Percentiles rank a stretch among this genome's conserved stretches.
Evolutionary conservation across 352 stramenopile species (phyloP).

Genomic region (Phytophthora multivora): DNA sequence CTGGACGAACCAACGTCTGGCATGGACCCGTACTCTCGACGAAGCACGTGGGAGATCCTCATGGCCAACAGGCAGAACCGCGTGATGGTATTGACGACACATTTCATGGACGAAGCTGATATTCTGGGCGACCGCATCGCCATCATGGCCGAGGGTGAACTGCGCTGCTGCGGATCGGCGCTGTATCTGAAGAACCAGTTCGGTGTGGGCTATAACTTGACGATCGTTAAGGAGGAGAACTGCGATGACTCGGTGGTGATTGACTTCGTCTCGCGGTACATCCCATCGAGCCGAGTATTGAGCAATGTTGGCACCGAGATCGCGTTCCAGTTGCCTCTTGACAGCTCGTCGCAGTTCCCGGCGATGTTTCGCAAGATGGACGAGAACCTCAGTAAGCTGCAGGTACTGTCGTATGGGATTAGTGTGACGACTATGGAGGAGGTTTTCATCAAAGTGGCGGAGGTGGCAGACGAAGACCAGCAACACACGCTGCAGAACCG

Average conservation of each 20-base stretch:
- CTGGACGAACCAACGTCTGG: conserved; percentile 92
- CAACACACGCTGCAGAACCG: conserved; percentile 52
- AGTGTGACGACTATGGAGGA: conserved; percentile 88
- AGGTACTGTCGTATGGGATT: conserved; percentile 52
- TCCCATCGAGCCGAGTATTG: conserved; percentile 44
- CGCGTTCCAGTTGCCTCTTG: conserved; percentile 59
- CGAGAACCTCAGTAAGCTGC: conserved; percentile 32
- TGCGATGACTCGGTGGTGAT: conserved; percentile 41
- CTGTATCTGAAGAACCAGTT: conserved; percentile 78
- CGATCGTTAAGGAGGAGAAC: conserved; percentile 57
- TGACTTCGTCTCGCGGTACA: conserved; percentile 32
- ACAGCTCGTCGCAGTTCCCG: conserved; percentile 46
- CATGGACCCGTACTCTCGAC: conserved; percentile 94
- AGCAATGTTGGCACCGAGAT: conserved; percentile 71
- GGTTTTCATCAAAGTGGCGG: conserved; percentile 79
- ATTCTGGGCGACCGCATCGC: conserved; percentile 83
- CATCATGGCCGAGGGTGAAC: conserved; percentile 77
- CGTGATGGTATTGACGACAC: conserved; percentile 90
- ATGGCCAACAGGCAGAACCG: conserved; percentile 50
- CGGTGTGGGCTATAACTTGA: conserved; percentile 70
- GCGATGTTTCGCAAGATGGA: conserved; percentile 64
- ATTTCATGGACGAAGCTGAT: conserved; percentile 96
- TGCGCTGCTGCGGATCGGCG: conserved; percentile 57
- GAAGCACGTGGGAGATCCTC: conserved; percentile 91
- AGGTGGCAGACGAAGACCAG: conserved; percentile 47